Conservation (phyloP, 257 asterid species). For the Oldenlandia corymbosa region DNA sequence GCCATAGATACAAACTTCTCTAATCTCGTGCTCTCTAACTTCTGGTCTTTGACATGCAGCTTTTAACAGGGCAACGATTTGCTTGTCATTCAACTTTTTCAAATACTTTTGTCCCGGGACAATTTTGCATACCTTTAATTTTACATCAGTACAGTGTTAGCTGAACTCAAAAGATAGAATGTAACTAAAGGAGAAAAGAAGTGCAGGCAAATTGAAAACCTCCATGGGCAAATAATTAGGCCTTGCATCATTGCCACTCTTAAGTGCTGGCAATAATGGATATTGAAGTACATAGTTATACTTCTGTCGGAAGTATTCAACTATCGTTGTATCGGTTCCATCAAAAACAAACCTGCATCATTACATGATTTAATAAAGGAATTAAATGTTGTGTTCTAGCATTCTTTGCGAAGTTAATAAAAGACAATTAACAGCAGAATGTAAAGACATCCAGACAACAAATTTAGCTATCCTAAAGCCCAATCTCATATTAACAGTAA, state of each 20-base stretch:
- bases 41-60: constrained; percentile 77
- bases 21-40: constrained; percentile 28
- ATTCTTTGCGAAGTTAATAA: background rate
- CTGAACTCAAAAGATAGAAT: background rate
- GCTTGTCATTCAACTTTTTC: constrained; percentile 46
- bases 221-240: constrained; percentile 78
- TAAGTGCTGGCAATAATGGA: constrained; percentile 61
- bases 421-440: no score
- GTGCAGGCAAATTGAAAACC: constrained; percentile 39
- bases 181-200: background rate
- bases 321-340: constrained; percentile 40
- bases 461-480: no score
- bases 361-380: background rate
- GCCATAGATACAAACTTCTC: constrained; percentile 16
- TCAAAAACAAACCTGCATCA: constrained; percentile 49
- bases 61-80: constrained; percentile 50
- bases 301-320: constrained; percentile 40
- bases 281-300: constrained; percentile 31
- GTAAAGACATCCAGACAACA: no score
- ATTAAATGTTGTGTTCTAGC: background rate
- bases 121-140: constrained; percentile 51
- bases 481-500: no score
- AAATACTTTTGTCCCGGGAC: constrained; percentile 56
- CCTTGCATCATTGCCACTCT: constrained; percentile 50
- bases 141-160: background rate